Base-by-base conservation (phyloP, 306 rosid genomes). In the Lablab purpureus region DNA sequence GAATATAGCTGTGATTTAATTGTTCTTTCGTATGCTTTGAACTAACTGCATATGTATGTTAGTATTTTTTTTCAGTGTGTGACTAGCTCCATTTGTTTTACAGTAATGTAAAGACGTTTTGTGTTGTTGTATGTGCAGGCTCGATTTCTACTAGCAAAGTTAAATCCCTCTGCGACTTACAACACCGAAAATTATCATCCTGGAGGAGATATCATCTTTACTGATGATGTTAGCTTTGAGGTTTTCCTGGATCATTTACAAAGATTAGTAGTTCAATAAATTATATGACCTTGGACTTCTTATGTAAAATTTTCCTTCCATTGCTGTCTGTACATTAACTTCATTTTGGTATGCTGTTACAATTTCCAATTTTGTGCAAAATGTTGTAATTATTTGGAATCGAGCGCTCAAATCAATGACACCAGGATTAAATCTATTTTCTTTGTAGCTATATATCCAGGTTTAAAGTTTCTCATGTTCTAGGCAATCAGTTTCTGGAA, bases 221-320 rank as follows among this genome's bases (percentile, higher is more conserved):
- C 98, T 0, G 99, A 93, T 58, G 99, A 95, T 74, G 99, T 95
- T 65, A 87, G 99, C 81, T 95, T 95, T 79, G 98, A 95, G 83
- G 98, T 95, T 67, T 95, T 95, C 89, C 82, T 93, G 77, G 98
- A 95, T 81, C 99, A 95, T 88, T 94, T 93, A 37, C 96, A 93
- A 87, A 95, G 99, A 93, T 79, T 95, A 88, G 97, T 90, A 7
- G 97, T 93, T 90, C 98, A 95, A 82, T 95, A 76, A 78, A 71
- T 43, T 51, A 49, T 63, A 23, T 10, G 60, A 45, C 34, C 22
- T 40, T 34, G 14, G 51, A 49, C 71, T 76, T 60, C n/a, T 72
- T 71, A 14, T 80, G 67, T 80, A 76, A 67, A 72, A 83, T 66
- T 76, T 71, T 45, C 40, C 13, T 66, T 58, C 23, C 11, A 58